Evolutionary conservation across 306 rosid species (phyloP).

Genomic region (Begonia masoniana): DNA sequence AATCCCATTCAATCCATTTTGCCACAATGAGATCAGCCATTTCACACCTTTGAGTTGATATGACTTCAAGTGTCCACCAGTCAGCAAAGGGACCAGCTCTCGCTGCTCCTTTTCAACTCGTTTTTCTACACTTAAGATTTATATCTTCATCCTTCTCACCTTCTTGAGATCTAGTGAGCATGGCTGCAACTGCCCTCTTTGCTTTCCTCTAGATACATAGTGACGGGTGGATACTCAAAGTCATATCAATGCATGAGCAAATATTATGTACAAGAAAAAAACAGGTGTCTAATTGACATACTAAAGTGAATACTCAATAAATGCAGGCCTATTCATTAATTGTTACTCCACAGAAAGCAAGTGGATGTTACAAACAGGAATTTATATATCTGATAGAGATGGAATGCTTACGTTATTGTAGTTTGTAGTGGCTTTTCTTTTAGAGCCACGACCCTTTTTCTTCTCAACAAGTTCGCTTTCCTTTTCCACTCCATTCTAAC

Average conservation of each 20-base stretch:
- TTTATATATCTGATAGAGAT: too few species aligned
- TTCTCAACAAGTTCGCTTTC: slow-evolving; percentile 25
- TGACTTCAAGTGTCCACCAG: slow-evolving; percentile 77
- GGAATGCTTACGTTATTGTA: slow-evolving; percentile 49
- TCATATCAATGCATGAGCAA: too few species aligned
- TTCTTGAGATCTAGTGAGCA: slow-evolving; percentile 87
- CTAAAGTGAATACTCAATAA: too few species aligned
- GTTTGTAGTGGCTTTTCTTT: slow-evolving; percentile 50
- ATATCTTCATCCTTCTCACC: slow-evolving; percentile 37
- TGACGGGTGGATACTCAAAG: too few species aligned
- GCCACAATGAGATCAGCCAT: slow-evolving; percentile 99
- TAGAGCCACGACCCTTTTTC: slow-evolving; percentile 48
- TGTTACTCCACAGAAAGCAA: too few species aligned
- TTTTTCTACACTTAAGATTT: slow-evolving; percentile 58
- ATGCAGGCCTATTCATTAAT: too few species aligned
- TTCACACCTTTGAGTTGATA: slow-evolving; percentile 92
- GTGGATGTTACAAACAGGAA: too few species aligned
- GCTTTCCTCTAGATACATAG: slow-evolving; percentile 44
- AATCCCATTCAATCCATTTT: slow-evolving; percentile 95
- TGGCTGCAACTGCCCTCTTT: slow-evolving; percentile 81
- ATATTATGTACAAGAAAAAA: too few species aligned
- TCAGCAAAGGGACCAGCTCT: slow-evolving; percentile 73
- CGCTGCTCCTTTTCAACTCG: slow-evolving; percentile 59
- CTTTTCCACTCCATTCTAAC: slow-evolving; percentile 43
- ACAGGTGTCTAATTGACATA: too few species aligned